Percentiles rank a stretch among this genome's conserved stretches.
These are phyloP conservation scores for Kwoniella sp. DNA, from an alignment of 768 basidiomycete genomes.

Conservation along the genomic window DNA sequence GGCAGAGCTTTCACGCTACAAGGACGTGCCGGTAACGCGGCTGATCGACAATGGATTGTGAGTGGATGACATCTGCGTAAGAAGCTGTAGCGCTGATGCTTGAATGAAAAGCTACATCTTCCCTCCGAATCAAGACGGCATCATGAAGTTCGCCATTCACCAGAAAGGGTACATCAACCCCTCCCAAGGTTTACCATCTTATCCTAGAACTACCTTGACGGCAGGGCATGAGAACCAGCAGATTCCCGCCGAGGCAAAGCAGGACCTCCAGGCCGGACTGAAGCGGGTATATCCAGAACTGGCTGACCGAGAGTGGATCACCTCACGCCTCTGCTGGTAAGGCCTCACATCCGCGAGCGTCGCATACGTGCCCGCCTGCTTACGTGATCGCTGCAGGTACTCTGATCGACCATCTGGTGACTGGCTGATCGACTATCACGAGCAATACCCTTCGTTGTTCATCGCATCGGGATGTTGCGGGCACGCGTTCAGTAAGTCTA, in stretches of 20 bases:
- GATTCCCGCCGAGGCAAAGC: conserved; percentile 1
- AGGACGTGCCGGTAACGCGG: conserved; percentile 3
- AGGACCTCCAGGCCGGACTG: background rate
- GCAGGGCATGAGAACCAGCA: background rate
- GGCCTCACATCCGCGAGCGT: background rate
- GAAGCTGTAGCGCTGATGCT: background rate
- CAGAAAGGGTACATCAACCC: conserved; percentile 10
- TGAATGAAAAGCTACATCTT: conserved; percentile 20
- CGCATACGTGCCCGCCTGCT: too few relatives aligned
- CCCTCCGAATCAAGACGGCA: conserved; percentile 6
- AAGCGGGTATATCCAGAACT: conserved; percentile 10
- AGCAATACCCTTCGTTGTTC: conserved; percentile 5
- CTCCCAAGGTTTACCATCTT: background rate
- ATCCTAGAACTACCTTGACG: conserved; percentile 5
- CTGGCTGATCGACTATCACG: conserved; percentile 14
- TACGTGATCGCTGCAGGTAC: conserved; percentile 5
- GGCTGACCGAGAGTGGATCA: conserved; percentile 3
- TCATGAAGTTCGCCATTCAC: conserved; percentile 15
- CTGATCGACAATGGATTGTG: conserved; percentile 13
- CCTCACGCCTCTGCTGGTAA: conserved; percentile 8
- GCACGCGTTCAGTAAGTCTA: conserved; percentile 7
- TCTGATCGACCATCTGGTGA: conserved; percentile 10
- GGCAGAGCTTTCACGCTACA: conserved; percentile 7
- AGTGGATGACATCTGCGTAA: background rate
- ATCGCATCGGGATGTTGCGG: conserved; percentile 7